Evolutionary conservation across 805 yeast genomes (phyloP).

Genomic region (Lipomyces chichibuensis): DNA sequence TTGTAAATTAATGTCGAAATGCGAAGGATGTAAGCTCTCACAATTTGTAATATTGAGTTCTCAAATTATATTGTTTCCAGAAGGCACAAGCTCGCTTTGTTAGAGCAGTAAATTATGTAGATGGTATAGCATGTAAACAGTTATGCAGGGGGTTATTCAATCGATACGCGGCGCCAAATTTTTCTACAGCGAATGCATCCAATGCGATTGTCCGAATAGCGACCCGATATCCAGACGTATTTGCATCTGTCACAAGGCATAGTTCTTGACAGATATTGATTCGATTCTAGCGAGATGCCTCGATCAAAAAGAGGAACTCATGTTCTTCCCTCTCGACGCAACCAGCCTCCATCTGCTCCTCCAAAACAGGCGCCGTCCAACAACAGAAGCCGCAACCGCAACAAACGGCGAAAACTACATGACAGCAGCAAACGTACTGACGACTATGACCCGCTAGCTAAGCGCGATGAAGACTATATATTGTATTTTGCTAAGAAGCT

Average conservation of each 20-base stretch:
- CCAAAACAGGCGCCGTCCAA: background rate
- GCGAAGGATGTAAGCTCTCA: background rate
- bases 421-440: conserved; percentile 41
- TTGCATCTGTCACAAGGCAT: background rate
- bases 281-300: conserved; percentile 10
- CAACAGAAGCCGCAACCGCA: background rate
- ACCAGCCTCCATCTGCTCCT: background rate
- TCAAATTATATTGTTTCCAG: too few relatives aligned
- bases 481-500: conserved; percentile 80
- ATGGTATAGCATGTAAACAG: background rate
- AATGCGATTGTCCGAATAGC: too few relatives aligned
- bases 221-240: background rate
- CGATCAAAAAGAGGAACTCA: conserved; percentile 14
- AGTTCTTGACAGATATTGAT: background rate
- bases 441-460: conserved; percentile 46
- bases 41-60: too few relatives aligned
- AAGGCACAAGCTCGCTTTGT: too few relatives aligned
- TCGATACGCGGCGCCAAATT: background rate
- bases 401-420: conserved; percentile 15
- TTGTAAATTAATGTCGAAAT: background rate
- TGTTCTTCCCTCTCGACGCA: conserved; percentile 29
- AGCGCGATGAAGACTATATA: conserved; percentile 75
- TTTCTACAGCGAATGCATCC: background rate
- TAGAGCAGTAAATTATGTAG: too few relatives aligned
- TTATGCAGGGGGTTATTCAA: conserved; percentile 1